These are phyloP conservation scores for Botrytis sinoallii DNA, from an alignment of 2,329 filamentous ascomycete genomes.

Conservation along the genomic window DNA sequence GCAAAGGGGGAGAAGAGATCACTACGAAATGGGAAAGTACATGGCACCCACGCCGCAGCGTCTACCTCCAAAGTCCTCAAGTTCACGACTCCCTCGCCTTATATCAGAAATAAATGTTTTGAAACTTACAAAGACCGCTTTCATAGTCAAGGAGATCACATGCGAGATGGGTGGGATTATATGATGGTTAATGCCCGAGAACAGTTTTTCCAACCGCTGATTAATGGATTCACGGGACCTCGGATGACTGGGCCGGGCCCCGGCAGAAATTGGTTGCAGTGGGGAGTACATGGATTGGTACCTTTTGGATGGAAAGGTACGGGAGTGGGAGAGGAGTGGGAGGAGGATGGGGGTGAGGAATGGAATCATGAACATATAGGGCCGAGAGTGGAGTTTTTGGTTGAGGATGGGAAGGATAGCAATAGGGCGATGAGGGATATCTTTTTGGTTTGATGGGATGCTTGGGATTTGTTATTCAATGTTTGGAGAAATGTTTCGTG, in stretches of 20 bases:
- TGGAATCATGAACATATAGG: not conserved
- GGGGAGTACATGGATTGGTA: not conserved
- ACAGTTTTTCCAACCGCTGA: not conserved
- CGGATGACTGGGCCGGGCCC: not conserved
- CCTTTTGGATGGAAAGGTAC: not conserved
- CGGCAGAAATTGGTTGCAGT: not conserved
- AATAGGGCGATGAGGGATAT: not conserved
- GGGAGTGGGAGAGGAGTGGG: not conserved
- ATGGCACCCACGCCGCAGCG: not conserved
- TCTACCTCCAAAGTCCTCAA: not conserved
- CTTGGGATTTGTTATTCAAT: not conserved
- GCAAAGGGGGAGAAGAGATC: not conserved
- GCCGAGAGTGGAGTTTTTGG: not conserved
- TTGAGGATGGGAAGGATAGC: not conserved
- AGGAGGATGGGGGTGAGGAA: not conserved
- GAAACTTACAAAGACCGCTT: not conserved
- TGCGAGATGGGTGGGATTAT: not conserved
- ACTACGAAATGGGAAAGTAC: not conserved
- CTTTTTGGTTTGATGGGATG: not conserved
- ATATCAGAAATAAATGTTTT: not conserved
- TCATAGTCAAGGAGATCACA: not conserved
- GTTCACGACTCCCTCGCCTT: not conserved
- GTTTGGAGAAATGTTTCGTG: not conserved
- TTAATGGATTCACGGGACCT: not conserved
- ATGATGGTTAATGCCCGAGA: not conserved